These are phyloP conservation scores for Plectosphaerella plurivora DNA, from an alignment of 2,329 filamentous ascomycete genomes.

Conservation along the genomic window DNA sequence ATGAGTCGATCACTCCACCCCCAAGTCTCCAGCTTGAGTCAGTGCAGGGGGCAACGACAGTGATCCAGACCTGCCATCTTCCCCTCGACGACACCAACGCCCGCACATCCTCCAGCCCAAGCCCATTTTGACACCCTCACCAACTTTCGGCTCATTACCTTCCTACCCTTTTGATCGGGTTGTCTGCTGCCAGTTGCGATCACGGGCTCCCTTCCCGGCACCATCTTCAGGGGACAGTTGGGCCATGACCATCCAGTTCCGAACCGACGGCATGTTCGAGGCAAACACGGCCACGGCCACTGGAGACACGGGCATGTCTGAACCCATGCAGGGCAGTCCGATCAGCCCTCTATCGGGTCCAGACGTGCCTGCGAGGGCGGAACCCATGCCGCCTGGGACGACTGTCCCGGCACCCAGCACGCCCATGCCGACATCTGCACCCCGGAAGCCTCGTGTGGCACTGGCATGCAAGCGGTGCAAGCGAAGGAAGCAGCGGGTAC, in stretches of 20 bases:
- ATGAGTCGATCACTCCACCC: not conserved
- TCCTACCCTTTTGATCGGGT: conserved; percentile 1
- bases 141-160: conserved; percentile 6
- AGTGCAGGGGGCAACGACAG: not conserved
- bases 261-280: conserved; percentile 2
- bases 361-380: not conserved
- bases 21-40: not conserved
- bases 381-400: not conserved
- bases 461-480: conserved; percentile 20
- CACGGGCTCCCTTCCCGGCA: not conserved
- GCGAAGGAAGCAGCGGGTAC: conserved; percentile 18
- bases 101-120: not conserved
- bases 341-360: conserved; percentile 5
- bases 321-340: conserved; percentile 4
- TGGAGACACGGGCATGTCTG: not conserved
- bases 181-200: not conserved
- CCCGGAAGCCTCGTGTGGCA: conserved; percentile 15
- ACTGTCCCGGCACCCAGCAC: not conserved
- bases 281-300: not conserved
- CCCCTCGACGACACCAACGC: not conserved
- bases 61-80: too few relatives aligned
- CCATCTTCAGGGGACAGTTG: not conserved
- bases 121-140: not conserved
- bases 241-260: not conserved
- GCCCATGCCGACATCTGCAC: not conserved